Percentiles rank a stretch among this genome's conserved stretches.
phyloP scores from a whole-genome alignment of 2,329 filamentous ascomycete genomes.

The Aschersonia sp. region DNA sequence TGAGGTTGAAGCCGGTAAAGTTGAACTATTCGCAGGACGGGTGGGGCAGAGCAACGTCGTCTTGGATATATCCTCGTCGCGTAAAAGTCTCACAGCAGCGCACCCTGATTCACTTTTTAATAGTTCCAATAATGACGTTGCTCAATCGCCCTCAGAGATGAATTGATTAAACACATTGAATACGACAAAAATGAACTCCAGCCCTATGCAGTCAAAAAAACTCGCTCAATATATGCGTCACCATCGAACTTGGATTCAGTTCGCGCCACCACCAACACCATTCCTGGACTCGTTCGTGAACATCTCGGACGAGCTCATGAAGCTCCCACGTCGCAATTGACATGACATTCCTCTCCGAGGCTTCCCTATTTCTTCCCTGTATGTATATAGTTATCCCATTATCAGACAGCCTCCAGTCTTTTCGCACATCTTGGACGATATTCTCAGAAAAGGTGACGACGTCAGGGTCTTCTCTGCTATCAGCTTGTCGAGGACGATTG shows the following conservation, averaged over 20 bases:
- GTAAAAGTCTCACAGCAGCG: too few species aligned
- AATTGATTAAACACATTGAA: background rate
- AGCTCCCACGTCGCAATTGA: slow-evolving; percentile 16
- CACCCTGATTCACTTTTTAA: too few species aligned
- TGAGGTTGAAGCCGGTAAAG: too few species aligned
- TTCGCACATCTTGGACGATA: slow-evolving; percentile 28
- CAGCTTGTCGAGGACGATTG: slow-evolving; percentile 1
- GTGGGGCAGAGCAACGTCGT: too few species aligned
- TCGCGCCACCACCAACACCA: slow-evolving; percentile 21
- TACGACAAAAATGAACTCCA: background rate
- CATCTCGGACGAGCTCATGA: slow-evolving; percentile 13
- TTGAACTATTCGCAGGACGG: too few species aligned
- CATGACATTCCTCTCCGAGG: slow-evolving; percentile 16
- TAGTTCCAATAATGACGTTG: too few species aligned
- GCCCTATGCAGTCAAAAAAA: slow-evolving; percentile 3
- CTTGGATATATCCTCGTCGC: too few species aligned
- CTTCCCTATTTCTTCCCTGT: slow-evolving; percentile 19
- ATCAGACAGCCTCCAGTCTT: slow-evolving; percentile 25
- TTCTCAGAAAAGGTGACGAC: slow-evolving; percentile 24
- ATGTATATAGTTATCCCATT: slow-evolving; percentile 22
- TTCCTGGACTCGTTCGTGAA: slow-evolving; percentile 14
- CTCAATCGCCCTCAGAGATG: too few species aligned
- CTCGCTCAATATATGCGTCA: background rate
- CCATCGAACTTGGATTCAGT: background rate
- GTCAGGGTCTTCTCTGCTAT: slow-evolving; percentile 11